A percentile compares a stretch with the other conserved stretches of the same genome.
Evolutionary conservation across 805 yeast genomes (phyloP).

Genomic region (Monosporozyma siamensis): DNA sequence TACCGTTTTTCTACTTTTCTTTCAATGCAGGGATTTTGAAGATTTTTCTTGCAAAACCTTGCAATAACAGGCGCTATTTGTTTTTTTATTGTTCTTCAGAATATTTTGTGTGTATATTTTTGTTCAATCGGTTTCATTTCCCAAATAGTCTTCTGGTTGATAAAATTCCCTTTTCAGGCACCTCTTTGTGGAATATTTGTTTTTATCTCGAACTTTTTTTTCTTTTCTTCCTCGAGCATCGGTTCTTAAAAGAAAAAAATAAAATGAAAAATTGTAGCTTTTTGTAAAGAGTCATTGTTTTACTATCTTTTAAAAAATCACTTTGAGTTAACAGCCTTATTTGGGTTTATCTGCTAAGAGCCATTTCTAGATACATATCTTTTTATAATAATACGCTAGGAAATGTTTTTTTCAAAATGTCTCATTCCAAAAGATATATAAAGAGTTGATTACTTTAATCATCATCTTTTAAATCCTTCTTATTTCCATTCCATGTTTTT

Average conservation of each 20-base stretch:
- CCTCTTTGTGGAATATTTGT: background rate
- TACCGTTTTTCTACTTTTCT: too few relatives aligned
- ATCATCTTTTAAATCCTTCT: background rate
- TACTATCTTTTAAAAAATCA: background rate
- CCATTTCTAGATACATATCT: too few relatives aligned
- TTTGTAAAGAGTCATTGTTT: background rate
- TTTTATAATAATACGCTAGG: too few relatives aligned
- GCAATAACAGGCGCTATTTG: background rate
- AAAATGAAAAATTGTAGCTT: too few relatives aligned
- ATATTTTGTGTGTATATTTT: too few relatives aligned
- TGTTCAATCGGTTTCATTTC: too few relatives aligned
- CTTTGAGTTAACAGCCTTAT: background rate
- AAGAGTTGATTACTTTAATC: background rate
- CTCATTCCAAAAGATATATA: background rate
- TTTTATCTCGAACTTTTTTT: background rate
- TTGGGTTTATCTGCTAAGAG: background rate
- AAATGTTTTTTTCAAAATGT: background rate
- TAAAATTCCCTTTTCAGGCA: background rate
- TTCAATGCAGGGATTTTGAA: too few relatives aligned
- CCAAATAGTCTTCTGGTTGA: too few relatives aligned
- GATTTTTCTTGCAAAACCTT: too few relatives aligned
- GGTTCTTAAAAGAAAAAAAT: background rate
- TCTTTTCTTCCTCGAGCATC: background rate
- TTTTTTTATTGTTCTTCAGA: background rate
- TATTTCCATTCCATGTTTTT: background rate